Base-by-base conservation (phyloP, 1,284 basidiomycete genomes). In the Cryptococcus wingfieldii region DNA sequence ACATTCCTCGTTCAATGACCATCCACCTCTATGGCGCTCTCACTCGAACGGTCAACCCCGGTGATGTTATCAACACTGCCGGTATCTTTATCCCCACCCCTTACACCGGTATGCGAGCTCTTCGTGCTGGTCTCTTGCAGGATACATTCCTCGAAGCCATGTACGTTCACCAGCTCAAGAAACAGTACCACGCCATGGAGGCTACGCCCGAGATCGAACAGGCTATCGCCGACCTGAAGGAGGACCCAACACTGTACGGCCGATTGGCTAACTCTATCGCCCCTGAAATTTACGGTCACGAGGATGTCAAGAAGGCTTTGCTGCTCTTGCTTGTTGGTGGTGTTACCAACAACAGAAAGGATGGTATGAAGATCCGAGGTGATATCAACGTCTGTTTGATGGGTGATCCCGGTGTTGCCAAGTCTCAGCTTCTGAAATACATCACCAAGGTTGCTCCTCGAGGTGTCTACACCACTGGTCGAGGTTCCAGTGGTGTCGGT, bases 351-450 rank as follows among this genome's bases (percentile, higher is more conserved):
- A 81, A 83, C 18, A 90, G 95, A 73, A 90, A 89, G 7, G 96
- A 99, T 71, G 96, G 96, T 5, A 93, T 99, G 91, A 97, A 91
- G 79, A 98, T 99, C 67, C 84, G 96, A 71, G 96, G 96, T 27
- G 96, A 98, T 76, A 83, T 99, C 78, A 98, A 99, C 69, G 82
- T 99, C 25, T 98, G 96, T 77, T 78, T 99, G 48, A 98, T 99
- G 96, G 96, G 96, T 68, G 96, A 99, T 78, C 96, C 96, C 50
- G 96, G 96, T 86, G 95, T 98, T 60, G 96, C 96, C 66, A 99
- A 99, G 78, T 97, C 93, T 28, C 96, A 98, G 75, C 74, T 98
- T 54, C 83, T 98, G 62, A 98, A 98, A 79, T 98, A 98, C 71
- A 98, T 99, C 68, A 90, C 93, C 51, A 98, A 98, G 76, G 88